A percentile compares a stretch with the other conserved stretches of the same genome.
Evolutionary conservation across 2,329 filamentous ascomycete genomes (phyloP).

Genomic region (Raffaelea ambrosiae): DNA sequence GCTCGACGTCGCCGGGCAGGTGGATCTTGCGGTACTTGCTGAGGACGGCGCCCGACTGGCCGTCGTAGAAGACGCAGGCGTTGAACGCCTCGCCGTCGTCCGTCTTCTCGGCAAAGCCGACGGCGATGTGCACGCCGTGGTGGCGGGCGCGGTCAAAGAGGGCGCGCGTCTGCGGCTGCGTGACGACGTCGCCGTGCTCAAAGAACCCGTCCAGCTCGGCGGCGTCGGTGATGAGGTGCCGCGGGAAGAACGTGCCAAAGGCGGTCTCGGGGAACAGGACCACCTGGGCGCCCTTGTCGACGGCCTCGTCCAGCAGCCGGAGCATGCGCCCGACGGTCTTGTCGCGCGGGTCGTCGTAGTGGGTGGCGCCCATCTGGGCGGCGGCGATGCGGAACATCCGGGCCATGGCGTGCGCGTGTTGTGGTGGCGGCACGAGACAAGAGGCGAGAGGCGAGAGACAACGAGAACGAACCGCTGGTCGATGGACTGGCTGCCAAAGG

Average conservation of each 20-base stretch:
- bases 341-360: slow-evolving; percentile 27
- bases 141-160: slow-evolving; percentile 39
- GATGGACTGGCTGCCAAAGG: too few relatives aligned
- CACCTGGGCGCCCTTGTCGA: slow-evolving; percentile 33
- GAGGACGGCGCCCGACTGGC: slow-evolving; percentile 29
- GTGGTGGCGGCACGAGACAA: too few relatives aligned
- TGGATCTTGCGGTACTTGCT: slow-evolving; percentile 48
- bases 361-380: slow-evolving; percentile 42
- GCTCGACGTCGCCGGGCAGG: slow-evolving; percentile 43
- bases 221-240: slow-evolving; percentile 36
- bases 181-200: slow-evolving; percentile 33
- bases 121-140: slow-evolving; percentile 38
- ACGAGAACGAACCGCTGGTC: too few relatives aligned
- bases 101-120: slow-evolving; percentile 43
- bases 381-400: slow-evolving; percentile 29
- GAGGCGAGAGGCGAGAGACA: not conserved
- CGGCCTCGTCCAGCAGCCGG: slow-evolving; percentile 36
- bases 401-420: slow-evolving; percentile 3
- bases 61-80: slow-evolving; percentile 41
- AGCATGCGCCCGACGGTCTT: slow-evolving; percentile 39
- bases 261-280: slow-evolving; percentile 46
- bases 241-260: slow-evolving; percentile 49
- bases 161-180: slow-evolving; percentile 34
- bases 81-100: slow-evolving; percentile 32
- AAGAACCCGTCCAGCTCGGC: slow-evolving; percentile 39